Evolutionary conservation across 495 filamentous ascomycete species (phyloP).

Genomic region (Aspergillus sparsus): DNA sequence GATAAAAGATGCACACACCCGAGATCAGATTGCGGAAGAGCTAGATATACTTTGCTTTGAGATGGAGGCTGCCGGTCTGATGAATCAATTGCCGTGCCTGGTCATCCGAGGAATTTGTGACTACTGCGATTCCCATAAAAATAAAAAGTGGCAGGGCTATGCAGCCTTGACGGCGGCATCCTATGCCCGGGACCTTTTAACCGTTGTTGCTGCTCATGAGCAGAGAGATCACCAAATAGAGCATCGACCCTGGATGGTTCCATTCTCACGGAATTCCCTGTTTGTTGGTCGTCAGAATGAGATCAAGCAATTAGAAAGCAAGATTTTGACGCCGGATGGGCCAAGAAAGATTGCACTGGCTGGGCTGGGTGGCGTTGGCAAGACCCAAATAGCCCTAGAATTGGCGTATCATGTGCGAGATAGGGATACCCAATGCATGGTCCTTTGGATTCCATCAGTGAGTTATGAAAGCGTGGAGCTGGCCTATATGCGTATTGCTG

Average conservation of each 20-base stretch:
- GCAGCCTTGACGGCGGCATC: too few species aligned
- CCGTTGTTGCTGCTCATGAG: too few species aligned
- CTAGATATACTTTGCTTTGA: too few species aligned
- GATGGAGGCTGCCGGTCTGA: too few species aligned
- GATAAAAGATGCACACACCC: too few species aligned
- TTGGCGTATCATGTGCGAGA: conserved; percentile 30
- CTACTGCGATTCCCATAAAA: too few species aligned
- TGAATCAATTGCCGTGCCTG: too few species aligned
- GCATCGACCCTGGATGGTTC: not conserved
- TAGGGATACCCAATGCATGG: conserved; percentile 5
- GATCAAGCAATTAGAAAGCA: conserved; percentile 24
- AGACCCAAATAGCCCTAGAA: conserved; percentile 43
- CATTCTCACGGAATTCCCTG: not conserved
- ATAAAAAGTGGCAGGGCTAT: too few species aligned
- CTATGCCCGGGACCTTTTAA: too few species aligned
- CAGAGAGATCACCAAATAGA: too few species aligned
- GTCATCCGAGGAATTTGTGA: too few species aligned
- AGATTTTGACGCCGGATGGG: conserved; percentile 23
- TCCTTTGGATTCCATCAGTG: not conserved
- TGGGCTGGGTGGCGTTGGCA: conserved; percentile 45
- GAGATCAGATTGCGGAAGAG: too few species aligned
- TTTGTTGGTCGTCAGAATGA: conserved; percentile 32
- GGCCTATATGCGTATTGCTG: not conserved
- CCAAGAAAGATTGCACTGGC: not conserved
- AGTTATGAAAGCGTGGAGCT: not conserved